A percentile compares a stretch with the other conserved stretches of the same genome.
Evolutionary conservation across 768 basidiomycete genomes (phyloP).

Genomic region (Macrocybe gigantea): DNA sequence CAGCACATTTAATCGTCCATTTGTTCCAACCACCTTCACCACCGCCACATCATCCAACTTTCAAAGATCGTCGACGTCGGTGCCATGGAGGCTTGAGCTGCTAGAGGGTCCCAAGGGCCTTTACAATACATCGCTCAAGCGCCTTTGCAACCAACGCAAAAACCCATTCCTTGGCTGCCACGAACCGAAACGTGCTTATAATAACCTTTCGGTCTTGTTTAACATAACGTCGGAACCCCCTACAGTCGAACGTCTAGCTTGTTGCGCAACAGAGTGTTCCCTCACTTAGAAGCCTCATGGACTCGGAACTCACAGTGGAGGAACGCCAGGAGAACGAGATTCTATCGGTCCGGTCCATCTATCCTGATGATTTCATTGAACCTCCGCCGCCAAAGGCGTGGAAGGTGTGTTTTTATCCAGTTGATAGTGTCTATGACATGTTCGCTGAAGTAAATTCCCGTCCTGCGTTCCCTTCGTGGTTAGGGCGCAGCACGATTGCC

Average conservation of each 20-base stretch:
- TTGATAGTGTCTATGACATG: not conserved
- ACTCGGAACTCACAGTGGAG: conserved; percentile 48
- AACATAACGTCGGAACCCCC: conserved; percentile 6
- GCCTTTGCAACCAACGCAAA: conserved; percentile 24
- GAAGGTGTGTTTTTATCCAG: conserved; percentile 50
- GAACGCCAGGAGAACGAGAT: conserved; percentile 67
- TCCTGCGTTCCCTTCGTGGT: conserved; percentile 2
- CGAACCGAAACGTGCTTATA: not conserved
- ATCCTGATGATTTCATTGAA: conserved; percentile 70
- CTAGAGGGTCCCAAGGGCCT: conserved; percentile 61
- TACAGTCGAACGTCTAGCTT: conserved; percentile 10
- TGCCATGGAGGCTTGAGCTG: conserved; percentile 70
- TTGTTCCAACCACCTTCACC: not conserved
- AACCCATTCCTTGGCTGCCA: conserved; percentile 12
- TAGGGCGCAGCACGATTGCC: conserved; percentile 66
- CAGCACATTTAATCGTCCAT: too few species aligned
- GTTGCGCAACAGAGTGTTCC: conserved; percentile 5
- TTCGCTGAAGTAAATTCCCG: not conserved
- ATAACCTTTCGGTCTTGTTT: not conserved
- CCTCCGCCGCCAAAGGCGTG: conserved; percentile 74
- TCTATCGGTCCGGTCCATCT: conserved; percentile 75
- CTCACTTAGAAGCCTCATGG: not conserved
- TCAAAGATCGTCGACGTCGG: conserved; percentile 11
- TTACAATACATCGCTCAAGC: conserved; percentile 47
- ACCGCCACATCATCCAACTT: conserved; percentile 5